Evolutionary conservation across 768 basidiomycete genomes (phyloP).

Genomic region (Naematelia encephala): DNA sequence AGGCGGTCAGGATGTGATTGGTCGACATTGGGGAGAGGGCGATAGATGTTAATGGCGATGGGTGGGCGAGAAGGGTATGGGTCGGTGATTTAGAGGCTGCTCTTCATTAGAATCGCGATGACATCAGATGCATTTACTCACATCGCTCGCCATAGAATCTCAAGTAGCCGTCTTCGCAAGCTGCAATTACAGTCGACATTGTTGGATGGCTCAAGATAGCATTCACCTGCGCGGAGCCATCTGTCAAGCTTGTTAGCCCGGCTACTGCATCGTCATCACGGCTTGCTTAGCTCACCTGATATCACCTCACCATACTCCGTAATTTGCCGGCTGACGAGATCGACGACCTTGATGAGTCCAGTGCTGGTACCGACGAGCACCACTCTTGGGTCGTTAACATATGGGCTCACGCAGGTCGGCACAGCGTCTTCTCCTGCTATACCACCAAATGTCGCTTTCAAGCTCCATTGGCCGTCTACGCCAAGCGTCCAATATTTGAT

Average conservation of each 20-base stretch:
- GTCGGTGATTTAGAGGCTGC: slow-evolving; percentile 68
- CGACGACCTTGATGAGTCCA: slow-evolving; percentile 83
- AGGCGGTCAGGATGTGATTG: slow-evolving; percentile 80
- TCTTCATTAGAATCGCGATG: not conserved
- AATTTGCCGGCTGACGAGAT: slow-evolving; percentile 55
- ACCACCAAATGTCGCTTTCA: slow-evolving; percentile 58
- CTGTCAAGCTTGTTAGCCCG: slow-evolving; percentile 6
- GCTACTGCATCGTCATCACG: not conserved
- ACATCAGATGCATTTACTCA: not conserved
- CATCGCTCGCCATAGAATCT: slow-evolving; percentile 72
- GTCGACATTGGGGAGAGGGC: slow-evolving; percentile 76
- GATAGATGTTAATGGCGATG: slow-evolving; percentile 86
- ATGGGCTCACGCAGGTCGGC: slow-evolving; percentile 78
- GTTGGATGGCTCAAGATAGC: slow-evolving; percentile 67
- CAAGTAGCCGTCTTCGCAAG: slow-evolving; percentile 90
- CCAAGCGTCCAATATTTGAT: slow-evolving; percentile 93
- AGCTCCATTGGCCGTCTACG: slow-evolving; percentile 52
- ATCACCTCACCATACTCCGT: not conserved
- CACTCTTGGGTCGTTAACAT: slow-evolving; percentile 74
- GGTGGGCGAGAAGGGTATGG: slow-evolving; percentile 83
- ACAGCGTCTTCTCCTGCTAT: slow-evolving; percentile 15
- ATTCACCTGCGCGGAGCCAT: slow-evolving; percentile 30
- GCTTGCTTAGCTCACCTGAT: not conserved
- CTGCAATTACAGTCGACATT: slow-evolving; percentile 79
- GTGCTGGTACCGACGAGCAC: slow-evolving; percentile 89